Conservation (phyloP, 495 filamentous ascomycete genomes). For the Lasiosphaeria hispida region DNA sequence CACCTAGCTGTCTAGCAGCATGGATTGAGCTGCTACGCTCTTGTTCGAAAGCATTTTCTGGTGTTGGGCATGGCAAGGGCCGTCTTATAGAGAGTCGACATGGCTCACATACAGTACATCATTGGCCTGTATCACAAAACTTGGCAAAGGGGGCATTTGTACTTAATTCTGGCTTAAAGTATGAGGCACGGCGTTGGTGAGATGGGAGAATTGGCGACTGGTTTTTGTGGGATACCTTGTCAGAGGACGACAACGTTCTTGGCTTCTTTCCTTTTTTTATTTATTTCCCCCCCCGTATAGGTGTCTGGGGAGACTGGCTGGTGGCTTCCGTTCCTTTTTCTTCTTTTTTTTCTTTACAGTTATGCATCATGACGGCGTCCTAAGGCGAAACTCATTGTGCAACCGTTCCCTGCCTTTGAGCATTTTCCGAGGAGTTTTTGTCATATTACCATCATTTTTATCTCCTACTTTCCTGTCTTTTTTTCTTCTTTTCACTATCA, state of each 20-base stretch:
- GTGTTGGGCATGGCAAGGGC: slow-evolving; percentile 19
- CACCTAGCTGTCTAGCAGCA: background rate
- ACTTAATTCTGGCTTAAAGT: background rate
- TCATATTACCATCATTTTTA: background rate
- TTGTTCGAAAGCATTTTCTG: slow-evolving; percentile 25
- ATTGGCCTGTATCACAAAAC: slow-evolving; percentile 6
- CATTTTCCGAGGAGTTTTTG: slow-evolving; percentile 12
- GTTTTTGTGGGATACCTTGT: slow-evolving; percentile 4
- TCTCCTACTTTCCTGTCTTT: background rate
- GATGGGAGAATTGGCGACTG: slow-evolving; percentile 1
- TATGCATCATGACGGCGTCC: slow-evolving; percentile 20
- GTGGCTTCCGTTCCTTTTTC: background rate
- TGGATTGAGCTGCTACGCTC: background rate
- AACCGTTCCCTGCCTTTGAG: slow-evolving; percentile 8
- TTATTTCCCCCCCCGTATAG: background rate
- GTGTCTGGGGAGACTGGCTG: no score
- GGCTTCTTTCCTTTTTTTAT: background rate
- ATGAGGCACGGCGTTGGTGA: slow-evolving; percentile 13
- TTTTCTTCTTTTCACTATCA: background rate
- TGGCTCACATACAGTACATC: background rate
- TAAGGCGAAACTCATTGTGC: slow-evolving; percentile 11
- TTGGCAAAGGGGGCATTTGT: slow-evolving; percentile 3
- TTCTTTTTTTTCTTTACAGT: slow-evolving; percentile 5
- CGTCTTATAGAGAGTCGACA: slow-evolving; percentile 1
- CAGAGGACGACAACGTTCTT: background rate